These are phyloP conservation scores for Nemania bipapillata DNA, from an alignment of 2,329 filamentous ascomycete species.

Conservation along the genomic window DNA sequence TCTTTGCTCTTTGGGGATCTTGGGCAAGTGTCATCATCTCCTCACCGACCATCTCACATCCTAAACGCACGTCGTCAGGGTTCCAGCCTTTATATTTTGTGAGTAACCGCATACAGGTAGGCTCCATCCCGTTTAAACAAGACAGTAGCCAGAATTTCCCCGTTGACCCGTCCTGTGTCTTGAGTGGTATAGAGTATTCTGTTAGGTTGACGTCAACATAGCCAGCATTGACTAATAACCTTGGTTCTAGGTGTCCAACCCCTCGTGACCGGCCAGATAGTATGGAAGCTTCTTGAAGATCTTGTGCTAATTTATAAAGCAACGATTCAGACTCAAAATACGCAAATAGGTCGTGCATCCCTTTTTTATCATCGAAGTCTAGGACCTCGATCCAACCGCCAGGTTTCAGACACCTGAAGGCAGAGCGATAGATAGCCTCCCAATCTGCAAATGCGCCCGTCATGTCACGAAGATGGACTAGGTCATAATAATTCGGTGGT, in stretches of 20 bases:
- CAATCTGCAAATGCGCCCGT: constrained; percentile 67
- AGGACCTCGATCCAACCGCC: constrained; percentile 68
- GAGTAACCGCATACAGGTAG: constrained; percentile 61
- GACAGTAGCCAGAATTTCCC: constrained; percentile 66
- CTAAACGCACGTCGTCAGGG: constrained; percentile 59
- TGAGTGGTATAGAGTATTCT: constrained; percentile 62
- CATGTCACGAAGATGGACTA: constrained; percentile 68
- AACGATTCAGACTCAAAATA: constrained; percentile 59
- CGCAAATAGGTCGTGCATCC: constrained; percentile 52
- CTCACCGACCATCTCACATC: constrained; percentile 60
- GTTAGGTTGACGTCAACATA: constrained; percentile 63
- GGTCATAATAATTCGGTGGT: constrained; percentile 62
- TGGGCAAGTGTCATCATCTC: constrained; percentile 63
- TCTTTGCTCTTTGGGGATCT: constrained; percentile 56
- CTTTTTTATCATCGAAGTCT: constrained; percentile 63
- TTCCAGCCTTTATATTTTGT: constrained; percentile 66
- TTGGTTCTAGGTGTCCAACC: constrained; percentile 59
- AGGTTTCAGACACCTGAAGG: constrained; percentile 64
- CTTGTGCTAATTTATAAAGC: constrained; percentile 56
- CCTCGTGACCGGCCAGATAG: constrained; percentile 60
- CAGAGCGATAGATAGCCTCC: constrained; percentile 64
- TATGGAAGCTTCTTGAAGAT: constrained; percentile 58
- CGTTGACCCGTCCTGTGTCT: constrained; percentile 58
- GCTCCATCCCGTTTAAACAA: constrained; percentile 63
- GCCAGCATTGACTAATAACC: constrained; percentile 59